phyloP scores from a whole-genome alignment of 2,329 filamentous ascomycete species.

The Zymoseptoria brevis region DNA sequence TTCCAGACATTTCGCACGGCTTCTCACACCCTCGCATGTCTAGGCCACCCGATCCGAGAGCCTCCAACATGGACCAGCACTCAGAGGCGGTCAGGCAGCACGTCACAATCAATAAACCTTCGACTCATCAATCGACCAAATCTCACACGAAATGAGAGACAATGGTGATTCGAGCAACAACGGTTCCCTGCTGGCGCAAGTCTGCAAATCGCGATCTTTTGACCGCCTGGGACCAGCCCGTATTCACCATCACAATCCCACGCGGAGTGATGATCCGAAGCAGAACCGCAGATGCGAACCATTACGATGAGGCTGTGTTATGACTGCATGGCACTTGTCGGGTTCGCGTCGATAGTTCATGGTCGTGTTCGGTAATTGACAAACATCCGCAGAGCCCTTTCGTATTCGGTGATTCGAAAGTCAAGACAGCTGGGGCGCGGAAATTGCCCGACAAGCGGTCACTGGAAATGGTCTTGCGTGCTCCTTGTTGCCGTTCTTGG shows the following conservation, averaged over 20 bases:
- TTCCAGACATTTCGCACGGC: neutral
- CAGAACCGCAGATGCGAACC: neutral
- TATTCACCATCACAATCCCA: neutral
- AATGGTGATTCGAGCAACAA: neutral
- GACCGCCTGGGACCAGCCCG: neutral
- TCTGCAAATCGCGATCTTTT: neutral
- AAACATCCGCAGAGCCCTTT: neutral
- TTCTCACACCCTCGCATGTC: neutral
- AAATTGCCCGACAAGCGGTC: too few species aligned
- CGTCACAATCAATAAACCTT: neutral
- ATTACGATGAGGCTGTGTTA: neutral
- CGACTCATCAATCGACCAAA: neutral
- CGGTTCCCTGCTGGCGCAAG: neutral
- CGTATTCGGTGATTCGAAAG: neutral
- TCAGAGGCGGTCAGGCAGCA: neutral
- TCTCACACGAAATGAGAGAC: neutral
- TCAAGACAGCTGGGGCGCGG: neutral
- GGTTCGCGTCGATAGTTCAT: neutral
- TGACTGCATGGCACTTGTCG: neutral
- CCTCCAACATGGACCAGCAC: neutral
- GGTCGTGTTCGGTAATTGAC: neutral
- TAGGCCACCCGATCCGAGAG: neutral
- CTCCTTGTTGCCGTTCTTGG: neutral
- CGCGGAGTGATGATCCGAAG: neutral
- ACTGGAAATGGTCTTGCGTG: neutral